Evolutionary conservation across 2,329 filamentous ascomycete genomes (phyloP).

Genomic region (Exophiala sideris): DNA sequence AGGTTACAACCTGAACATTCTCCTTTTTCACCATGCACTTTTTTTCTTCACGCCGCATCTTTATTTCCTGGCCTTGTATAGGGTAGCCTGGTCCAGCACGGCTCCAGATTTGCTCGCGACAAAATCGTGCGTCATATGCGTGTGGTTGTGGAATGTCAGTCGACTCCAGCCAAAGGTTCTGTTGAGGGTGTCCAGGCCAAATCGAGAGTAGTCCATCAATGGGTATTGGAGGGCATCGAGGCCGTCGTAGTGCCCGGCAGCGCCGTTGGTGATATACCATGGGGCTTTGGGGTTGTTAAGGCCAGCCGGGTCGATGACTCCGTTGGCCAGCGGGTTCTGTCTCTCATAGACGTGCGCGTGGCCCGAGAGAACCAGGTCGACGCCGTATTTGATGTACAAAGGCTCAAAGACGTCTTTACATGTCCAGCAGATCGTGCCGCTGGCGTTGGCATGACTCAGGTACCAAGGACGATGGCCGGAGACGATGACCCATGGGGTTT

Average conservation of each 20-base stretch:
- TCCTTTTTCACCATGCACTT: background rate
- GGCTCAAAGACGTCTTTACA: conserved; percentile 47
- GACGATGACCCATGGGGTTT: conserved; percentile 51
- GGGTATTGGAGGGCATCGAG: background rate
- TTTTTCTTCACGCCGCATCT: background rate
- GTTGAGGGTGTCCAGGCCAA: background rate
- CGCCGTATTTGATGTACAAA: conserved; percentile 44
- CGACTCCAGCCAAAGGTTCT: background rate
- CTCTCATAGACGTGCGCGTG: background rate
- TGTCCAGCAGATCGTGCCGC: background rate
- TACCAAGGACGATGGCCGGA: conserved; percentile 52
- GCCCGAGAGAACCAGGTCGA: conserved; percentile 48
- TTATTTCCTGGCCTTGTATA: background rate
- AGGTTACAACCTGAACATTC: background rate
- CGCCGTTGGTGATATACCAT: background rate
- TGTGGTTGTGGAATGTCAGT: background rate
- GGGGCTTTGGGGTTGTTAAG: background rate
- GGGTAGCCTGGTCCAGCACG: background rate
- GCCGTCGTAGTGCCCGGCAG: background rate
- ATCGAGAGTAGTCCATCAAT: background rate
- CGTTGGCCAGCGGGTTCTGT: background rate
- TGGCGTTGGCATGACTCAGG: conserved; percentile 37
- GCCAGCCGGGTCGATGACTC: background rate
- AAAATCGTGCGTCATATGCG: background rate
- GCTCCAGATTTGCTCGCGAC: background rate